Percentiles rank a stretch among this genome's conserved stretches.
phyloP scores from a whole-genome alignment of 2,329 filamentous ascomycete species.

The Alternaria alternata region DNA sequence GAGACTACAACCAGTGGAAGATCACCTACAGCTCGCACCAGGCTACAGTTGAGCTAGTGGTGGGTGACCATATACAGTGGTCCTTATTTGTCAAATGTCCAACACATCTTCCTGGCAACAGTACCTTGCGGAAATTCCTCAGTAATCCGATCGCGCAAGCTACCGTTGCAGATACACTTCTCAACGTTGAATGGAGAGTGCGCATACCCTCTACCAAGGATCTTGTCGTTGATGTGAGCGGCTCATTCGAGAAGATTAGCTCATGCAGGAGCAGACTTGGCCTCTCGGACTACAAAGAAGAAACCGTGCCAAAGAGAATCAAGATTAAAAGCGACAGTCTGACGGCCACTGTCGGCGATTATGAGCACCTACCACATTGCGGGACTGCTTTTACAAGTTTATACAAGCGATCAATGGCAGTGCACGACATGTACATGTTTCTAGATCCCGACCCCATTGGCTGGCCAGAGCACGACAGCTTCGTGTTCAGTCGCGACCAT shows the following conservation, averaged over 20 bases:
- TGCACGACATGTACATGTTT: slow-evolving; percentile 62
- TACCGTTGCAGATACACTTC: slow-evolving; percentile 11
- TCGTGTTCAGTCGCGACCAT: slow-evolving; percentile 64
- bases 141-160: slow-evolving; percentile 33
- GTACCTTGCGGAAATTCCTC: slow-evolving; percentile 54
- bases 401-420: slow-evolving; percentile 54
- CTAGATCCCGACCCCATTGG: slow-evolving; percentile 63
- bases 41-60: slow-evolving; percentile 51
- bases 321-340: slow-evolving; percentile 48
- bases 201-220: slow-evolving; percentile 22
- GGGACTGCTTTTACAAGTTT: slow-evolving; percentile 65
- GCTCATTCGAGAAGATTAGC: slow-evolving; percentile 23
- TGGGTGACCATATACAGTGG: slow-evolving; percentile 56
- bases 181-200: slow-evolving; percentile 36
- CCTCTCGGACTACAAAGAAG: slow-evolving; percentile 49
- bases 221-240: slow-evolving; percentile 28
- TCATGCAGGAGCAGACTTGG: slow-evolving; percentile 52
- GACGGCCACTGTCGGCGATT: slow-evolving; percentile 59
- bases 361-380: slow-evolving; percentile 62
- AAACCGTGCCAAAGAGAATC: slow-evolving; percentile 57
- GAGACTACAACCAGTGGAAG: slow-evolving; percentile 52
- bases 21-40: slow-evolving; percentile 51
- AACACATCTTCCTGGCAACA: slow-evolving; percentile 48
- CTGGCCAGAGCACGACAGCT: slow-evolving; percentile 58
- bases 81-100: slow-evolving; percentile 56